Evolutionary conservation across 768 basidiomycete genomes (phyloP).

Genomic region (Suillus plorans): DNA sequence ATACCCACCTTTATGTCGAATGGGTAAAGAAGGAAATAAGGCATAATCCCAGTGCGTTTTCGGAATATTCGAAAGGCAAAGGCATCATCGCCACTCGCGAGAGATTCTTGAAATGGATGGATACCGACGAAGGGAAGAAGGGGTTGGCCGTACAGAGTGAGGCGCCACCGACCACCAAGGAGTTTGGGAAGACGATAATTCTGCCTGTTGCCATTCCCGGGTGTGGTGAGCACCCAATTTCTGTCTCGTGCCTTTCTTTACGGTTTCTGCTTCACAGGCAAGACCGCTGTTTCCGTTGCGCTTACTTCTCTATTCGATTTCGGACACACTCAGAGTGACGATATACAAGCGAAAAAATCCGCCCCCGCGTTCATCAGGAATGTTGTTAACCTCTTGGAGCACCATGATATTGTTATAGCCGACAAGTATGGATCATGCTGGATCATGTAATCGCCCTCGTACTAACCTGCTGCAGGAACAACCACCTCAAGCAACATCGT

Average conservation of each 20-base stretch:
- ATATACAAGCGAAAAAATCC: slow-evolving; percentile 74
- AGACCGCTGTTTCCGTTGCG: slow-evolving; percentile 83
- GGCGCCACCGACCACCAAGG: not conserved
- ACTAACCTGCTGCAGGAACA: slow-evolving; percentile 59
- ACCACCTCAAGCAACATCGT: slow-evolving; percentile 85
- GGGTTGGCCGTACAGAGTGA: not conserved
- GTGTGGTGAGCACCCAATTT: slow-evolving; percentile 60
- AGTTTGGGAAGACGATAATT: slow-evolving; percentile 71
- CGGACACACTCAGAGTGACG: slow-evolving; percentile 93
- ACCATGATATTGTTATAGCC: slow-evolving; percentile 81
- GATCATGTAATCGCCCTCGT: not conserved
- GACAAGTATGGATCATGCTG: slow-evolving; percentile 64
- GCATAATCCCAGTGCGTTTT: slow-evolving; percentile 57
- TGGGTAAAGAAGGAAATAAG: slow-evolving; percentile 85
- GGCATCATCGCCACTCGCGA: slow-evolving; percentile 63
- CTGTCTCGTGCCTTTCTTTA: not conserved
- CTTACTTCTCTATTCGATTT: slow-evolving; percentile 79
- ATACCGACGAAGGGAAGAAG: not conserved
- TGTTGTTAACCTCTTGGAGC: slow-evolving; percentile 37
- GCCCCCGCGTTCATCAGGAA: slow-evolving; percentile 60
- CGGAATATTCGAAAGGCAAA: slow-evolving; percentile 62
- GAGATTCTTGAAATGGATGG: not conserved
- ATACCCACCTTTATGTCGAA: slow-evolving; percentile 75
- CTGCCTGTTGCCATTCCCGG: slow-evolving; percentile 91
- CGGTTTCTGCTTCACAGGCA: slow-evolving; percentile 50